Evolutionary conservation across 2,329 filamentous ascomycete species (phyloP).

Genomic region (Sporothrix luriei): DNA sequence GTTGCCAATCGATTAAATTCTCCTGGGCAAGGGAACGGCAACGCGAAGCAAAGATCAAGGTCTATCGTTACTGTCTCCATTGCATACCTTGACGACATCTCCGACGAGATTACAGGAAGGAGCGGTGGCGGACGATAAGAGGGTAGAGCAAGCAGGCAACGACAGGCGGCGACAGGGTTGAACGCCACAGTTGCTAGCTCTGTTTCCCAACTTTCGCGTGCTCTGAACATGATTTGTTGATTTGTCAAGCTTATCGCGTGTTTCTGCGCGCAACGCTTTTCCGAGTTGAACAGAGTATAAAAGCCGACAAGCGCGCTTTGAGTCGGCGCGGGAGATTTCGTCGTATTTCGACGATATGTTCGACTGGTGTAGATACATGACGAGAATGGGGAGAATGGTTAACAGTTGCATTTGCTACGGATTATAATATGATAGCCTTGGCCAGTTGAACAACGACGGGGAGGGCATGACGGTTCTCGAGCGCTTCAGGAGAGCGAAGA

Average conservation of each 20-base stretch:
- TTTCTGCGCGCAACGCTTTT: not conserved
- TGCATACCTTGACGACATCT: not conserved
- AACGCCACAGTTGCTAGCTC: not conserved
- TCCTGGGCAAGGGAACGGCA: not conserved
- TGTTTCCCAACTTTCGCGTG: slow-evolving; percentile 1
- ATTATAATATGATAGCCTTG: not conserved
- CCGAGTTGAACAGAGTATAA: not conserved
- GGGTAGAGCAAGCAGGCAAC: not conserved
- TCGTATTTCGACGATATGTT: no score
- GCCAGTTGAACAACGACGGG: not conserved
- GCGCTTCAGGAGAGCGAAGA: not conserved
- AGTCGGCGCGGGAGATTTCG: not conserved
- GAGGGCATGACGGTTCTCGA: not conserved
- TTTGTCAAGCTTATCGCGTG: slow-evolving; percentile 9
- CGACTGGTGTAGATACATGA: not conserved
- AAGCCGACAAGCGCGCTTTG: not conserved
- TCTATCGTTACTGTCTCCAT: no score
- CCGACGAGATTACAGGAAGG: not conserved
- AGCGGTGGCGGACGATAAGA: not conserved
- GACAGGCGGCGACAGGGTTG: not conserved
- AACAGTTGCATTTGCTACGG: no score
- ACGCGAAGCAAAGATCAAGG: not conserved
- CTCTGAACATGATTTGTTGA: slow-evolving; percentile 4
- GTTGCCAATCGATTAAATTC: not conserved
- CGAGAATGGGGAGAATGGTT: not conserved